Percentiles rank a stretch among this genome's conserved stretches.
Evolutionary conservation across 2,329 filamentous ascomycete species (phyloP).

Genomic region (Botrytis galanthina): DNA sequence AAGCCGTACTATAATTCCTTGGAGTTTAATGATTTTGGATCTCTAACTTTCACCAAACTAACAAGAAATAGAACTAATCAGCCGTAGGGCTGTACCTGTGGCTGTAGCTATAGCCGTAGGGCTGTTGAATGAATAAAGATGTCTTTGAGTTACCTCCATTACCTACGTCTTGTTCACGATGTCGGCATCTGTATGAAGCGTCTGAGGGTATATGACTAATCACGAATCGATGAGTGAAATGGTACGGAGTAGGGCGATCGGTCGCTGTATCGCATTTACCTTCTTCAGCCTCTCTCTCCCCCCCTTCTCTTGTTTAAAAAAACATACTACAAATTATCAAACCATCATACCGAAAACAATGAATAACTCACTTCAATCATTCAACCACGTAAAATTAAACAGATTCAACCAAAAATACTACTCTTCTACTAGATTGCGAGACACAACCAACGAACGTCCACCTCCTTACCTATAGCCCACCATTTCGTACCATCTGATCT

Average conservation of each 20-base stretch:
- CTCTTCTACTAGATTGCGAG: conserved; percentile 22
- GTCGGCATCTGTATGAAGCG: background rate
- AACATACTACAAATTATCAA: conserved; percentile 19
- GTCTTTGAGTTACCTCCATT: background rate
- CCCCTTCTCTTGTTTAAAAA: conserved; percentile 3
- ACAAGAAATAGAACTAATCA: background rate
- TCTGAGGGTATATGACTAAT: conserved; percentile 10
- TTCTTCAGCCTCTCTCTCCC: conserved; percentile 7
- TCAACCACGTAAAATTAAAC: conserved; percentile 25
- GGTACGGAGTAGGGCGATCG: background rate
- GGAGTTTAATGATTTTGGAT: background rate
- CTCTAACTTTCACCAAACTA: background rate
- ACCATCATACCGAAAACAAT: conserved; percentile 31
- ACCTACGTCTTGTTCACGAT: background rate
- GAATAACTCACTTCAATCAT: conserved; percentile 30
- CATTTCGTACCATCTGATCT: conserved; percentile 9
- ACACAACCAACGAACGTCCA: conserved; percentile 29
- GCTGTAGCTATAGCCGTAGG: background rate
- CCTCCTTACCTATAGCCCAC: conserved; percentile 26
- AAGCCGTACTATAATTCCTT: background rate
- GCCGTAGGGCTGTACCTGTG: background rate
- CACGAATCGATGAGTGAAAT: background rate
- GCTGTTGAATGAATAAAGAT: background rate
- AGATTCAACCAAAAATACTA: conserved; percentile 25
- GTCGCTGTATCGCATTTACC: background rate